Base-by-base conservation (phyloP, 352 stramenopile species). In the Phytophthora pseudosyringae region DNA sequence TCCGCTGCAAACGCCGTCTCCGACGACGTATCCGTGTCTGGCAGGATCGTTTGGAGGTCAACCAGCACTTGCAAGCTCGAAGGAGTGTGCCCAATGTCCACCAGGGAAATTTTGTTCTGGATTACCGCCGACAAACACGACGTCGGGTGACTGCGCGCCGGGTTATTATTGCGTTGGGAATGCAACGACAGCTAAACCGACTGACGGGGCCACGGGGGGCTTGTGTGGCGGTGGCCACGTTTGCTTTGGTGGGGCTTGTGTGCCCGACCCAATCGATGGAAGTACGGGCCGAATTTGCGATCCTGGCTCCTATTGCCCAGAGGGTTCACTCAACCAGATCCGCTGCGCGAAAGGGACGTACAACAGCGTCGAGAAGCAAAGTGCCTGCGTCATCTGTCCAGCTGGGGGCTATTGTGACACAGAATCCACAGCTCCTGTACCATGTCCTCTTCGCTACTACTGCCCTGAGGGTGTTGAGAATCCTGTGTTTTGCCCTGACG, bases 41-140 rank as follows among this genome's bases (percentile, higher is more conserved):
- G 63, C 79, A 18, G 88, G 88, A 3, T 82, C 83, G 0, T 95
- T 81, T 54, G 84, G 89, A 25, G 83, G 84, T 44, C 38, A 69
- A 15, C 59, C 67, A 15, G 43, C 60, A 3, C 65, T 95, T 3
- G 70, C 64, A 9, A 73, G 53, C 13, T 59, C 74, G 1, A 50
- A 46, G 5, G 82, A 91, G 36, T 94, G 84, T 58, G 53, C 59
- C 1, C 25, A 47, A 18, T 94, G 88, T 78, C 76, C 81, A 18
- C 64, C 72, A n/a, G 93, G 91, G 0, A 79, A 80, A 9, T 98
- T 91, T 58, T 98, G 93, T 59, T 87, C 76, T 1, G 85, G 83
- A 7, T 55, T 79, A 2, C 31, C 67, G 21, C 82, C 78, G 12
- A 94, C 83, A 9, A 58, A 80, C 64, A 44, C 36, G 1, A 76